Base-by-base conservation (phyloP, 2,329 filamentous ascomycete species). In the Apiospora phragmitis region DNA sequence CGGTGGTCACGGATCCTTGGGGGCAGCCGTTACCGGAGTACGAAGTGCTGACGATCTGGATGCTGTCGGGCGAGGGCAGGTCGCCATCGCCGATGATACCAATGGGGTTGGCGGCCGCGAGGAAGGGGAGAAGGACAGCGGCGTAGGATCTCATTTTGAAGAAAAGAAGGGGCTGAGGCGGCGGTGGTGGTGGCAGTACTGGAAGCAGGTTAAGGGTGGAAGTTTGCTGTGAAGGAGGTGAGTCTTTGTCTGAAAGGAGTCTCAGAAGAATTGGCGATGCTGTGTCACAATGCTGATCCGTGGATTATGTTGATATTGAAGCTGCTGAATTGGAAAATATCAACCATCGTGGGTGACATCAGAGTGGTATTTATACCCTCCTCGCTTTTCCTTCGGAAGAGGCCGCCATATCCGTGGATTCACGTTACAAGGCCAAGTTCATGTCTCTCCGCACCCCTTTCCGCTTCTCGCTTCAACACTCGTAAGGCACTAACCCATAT, bases 21-120 rank as follows among this genome's bases (percentile, higher is more conserved):
- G 83, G 83, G 74, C 83, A 85, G 35, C 83, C 83, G 72, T 81
- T 85, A 70, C 83, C 83, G 42, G 82, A 84, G 72, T 82, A 83
- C 32, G 76, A 81, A 59, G 82, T 79, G 62, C 77, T 78, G 72
- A 78, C 55, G 76, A 85, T 83, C 77, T 81, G 79, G 76, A 85
- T 85, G 45, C 82, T 74, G 55, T 75, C 79, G 24, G 82, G 81
- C 72, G 81, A 78, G n/a, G 83, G 83, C 16, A 68, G 69, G 69
- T 83, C 81, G 24, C 77, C 78, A 69, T 75, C 73, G 69, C 75
- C 75, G 71, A 79, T 77, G 68, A 78, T 75, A 29, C 76, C 76
- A 66, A 79, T 71, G 47, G 83, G 83, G 65, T 72, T 79, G 69
- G 83, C 83, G 51, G 76, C 79, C 71, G 76, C 82, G 38, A 84